These are phyloP conservation scores for Emergomyces pasteurianus DNA, from an alignment of 2,329 filamentous ascomycete genomes.

Conservation along the genomic window DNA sequence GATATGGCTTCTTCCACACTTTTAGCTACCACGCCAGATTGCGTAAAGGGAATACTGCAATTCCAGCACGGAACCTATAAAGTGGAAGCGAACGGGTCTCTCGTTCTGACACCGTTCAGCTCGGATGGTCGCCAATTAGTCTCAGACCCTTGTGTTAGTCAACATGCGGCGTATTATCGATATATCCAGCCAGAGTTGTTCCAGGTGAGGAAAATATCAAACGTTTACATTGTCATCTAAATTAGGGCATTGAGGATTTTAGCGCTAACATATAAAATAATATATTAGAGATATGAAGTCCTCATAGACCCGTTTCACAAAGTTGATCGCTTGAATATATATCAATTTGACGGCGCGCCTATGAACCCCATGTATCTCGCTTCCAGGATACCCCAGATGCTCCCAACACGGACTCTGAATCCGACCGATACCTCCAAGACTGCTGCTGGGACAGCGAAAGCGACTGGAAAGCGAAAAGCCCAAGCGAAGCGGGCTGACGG, in stretches of 20 bases:
- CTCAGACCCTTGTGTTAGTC: constrained; percentile 51
- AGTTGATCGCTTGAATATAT: constrained; percentile 52
- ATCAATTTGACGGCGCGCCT: constrained; percentile 50
- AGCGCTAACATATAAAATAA: not conserved
- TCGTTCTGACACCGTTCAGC: constrained; percentile 48
- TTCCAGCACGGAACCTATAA: constrained; percentile 59
- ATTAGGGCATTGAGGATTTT: too few species aligned
- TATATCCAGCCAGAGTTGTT: constrained; percentile 56
- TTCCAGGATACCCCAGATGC: constrained; percentile 53
- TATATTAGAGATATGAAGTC: constrained; percentile 28
- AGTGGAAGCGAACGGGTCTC: constrained; percentile 44
- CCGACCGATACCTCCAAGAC: constrained; percentile 33
- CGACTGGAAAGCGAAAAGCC: constrained; percentile 6
- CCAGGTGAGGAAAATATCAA: constrained; percentile 34
- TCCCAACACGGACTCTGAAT: constrained; percentile 56
- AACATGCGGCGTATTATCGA: constrained; percentile 47
- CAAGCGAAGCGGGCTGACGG: constrained; percentile 23
- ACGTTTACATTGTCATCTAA: too few species aligned
- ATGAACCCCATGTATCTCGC: constrained; percentile 57
- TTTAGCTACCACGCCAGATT: constrained; percentile 46
- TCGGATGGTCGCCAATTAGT: constrained; percentile 57
- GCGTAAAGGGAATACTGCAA: constrained; percentile 55
- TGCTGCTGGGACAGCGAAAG: constrained; percentile 10
- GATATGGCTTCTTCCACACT: not conserved
- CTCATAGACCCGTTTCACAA: constrained; percentile 50